phyloP scores from a whole-genome alignment of 1,284 basidiomycete species.

The Pyrrhoderma noxium region DNA sequence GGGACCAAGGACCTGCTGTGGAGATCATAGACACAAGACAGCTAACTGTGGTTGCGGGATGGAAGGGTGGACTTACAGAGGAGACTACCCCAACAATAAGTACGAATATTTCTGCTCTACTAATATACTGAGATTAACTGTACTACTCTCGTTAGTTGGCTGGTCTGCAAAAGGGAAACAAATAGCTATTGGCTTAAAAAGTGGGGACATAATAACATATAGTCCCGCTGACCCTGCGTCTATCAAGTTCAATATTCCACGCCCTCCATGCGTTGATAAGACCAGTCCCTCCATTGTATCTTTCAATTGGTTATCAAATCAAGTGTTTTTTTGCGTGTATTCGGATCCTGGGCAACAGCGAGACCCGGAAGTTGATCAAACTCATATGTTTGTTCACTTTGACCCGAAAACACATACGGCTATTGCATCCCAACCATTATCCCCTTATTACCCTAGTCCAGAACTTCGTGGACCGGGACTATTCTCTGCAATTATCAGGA shows the following conservation, averaged over 20 bases:
- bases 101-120: conserved; percentile 29
- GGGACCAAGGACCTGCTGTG: conserved; percentile 32
- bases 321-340: conserved; percentile 67
- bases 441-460: conserved; percentile 48
- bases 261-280: conserved; percentile 43
- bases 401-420: conserved; percentile 50
- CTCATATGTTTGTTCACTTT: conserved; percentile 55
- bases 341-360: conserved; percentile 34
- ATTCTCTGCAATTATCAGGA: conserved; percentile 48
- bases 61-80: conserved; percentile 42
- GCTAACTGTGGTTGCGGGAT: conserved; percentile 52
- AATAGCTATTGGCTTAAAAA: conserved; percentile 65
- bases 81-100: conserved; percentile 49
- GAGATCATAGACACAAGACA: conserved; percentile 51
- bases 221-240: conserved; percentile 48
- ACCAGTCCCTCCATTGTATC: conserved; percentile 48
- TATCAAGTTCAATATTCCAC: conserved; percentile 51
- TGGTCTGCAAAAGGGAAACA: conserved; percentile 90
- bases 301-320: conserved; percentile 65
- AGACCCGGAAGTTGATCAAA: conserved; percentile 41
- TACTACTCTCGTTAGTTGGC: conserved; percentile 38
- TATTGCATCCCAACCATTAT: conserved; percentile 41
- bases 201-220: conserved; percentile 68
- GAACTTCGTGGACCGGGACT: conserved; percentile 47
- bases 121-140: conserved; percentile 7